Evolutionary conservation across 345 rosid species (phyloP).

Genomic region (Syzygium aqueum): DNA sequence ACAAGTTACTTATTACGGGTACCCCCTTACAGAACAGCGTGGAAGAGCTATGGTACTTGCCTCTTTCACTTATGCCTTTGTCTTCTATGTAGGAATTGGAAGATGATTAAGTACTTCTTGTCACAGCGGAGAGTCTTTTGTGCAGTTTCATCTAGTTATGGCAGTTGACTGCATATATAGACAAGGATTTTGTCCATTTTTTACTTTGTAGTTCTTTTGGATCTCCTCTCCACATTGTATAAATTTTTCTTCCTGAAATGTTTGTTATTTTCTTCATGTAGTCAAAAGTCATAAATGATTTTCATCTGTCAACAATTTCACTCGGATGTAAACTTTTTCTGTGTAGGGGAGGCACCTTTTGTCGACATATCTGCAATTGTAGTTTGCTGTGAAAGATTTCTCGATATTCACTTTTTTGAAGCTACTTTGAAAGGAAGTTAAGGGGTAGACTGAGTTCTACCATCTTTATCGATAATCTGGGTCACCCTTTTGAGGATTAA

Average conservation of each 20-base stretch:
- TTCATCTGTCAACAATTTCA: not conserved
- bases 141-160: not conserved
- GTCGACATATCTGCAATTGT: not conserved
- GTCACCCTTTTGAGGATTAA: not conserved
- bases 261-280: not conserved
- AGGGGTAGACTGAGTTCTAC: not conserved
- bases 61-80: not conserved
- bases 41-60: constrained; percentile 86
- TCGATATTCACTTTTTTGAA: not conserved
- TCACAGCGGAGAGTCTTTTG: not conserved
- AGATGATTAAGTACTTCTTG: not conserved
- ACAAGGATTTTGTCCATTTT: not conserved
- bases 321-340: not conserved
- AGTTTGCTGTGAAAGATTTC: not conserved
- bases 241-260: not conserved
- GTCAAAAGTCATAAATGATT: not conserved
- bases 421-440: not conserved
- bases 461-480: not conserved
- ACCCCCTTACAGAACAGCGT: constrained; percentile 99
- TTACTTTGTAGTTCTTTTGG: not conserved
- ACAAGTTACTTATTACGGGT: constrained; percentile 95
- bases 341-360: not conserved
- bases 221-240: not conserved
- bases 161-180: not conserved
- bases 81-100: not conserved